Evolutionary conservation across 805 yeast species (phyloP), one percentile per base, ranked within the genome.

Genomic region (Candida ficus): DNA sequence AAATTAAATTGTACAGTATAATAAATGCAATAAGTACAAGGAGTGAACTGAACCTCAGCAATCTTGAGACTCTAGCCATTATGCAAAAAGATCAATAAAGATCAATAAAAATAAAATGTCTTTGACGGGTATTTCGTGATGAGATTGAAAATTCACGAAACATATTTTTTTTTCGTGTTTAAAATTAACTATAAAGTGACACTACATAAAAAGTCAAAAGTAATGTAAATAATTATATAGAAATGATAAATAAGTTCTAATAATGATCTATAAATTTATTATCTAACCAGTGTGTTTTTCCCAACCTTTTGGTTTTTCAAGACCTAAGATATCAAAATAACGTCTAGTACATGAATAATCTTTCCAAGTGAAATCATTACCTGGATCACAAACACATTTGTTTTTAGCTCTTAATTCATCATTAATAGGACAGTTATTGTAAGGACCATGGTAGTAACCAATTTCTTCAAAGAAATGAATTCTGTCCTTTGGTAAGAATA

Each of bases 361-460:
- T 53, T 71, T 75, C 81, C 84, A 85, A 13, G 91, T 80, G 67
- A 85, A 80, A 64, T 85, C 95, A 7, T 76, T 67, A 11, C 65
- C 58, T 33, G 88, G 84, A 52, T 79, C 61, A 67, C 95, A 88
- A 45, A 75, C 69, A 71, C 97, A 89, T 52, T 71, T 80, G 57
- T 75, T 75, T 29, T 65, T 68, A 37, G 58, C 46, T 70, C 91
- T 76, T n/a, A 75, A 60, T 17, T 64, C 69, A 40, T 73, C 74
- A 53, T 83, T 81, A 42, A 82, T 68, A 4, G 93, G 91, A 73
- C 95, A 85, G 63, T 80, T 78, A 56, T 75, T 67, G 76, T 80
- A 86, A 18, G 95, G 95, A 44, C 73, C 80, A 59, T 87, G 96
- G 67, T 58, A 83, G 63, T 88, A 87, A 38, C 95, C 95, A 47